A percentile compares a stretch with the other conserved stretches of the same genome.
Conservation (phyloP, 805 yeast genomes). For the Teunomyces tritomae region DNA sequence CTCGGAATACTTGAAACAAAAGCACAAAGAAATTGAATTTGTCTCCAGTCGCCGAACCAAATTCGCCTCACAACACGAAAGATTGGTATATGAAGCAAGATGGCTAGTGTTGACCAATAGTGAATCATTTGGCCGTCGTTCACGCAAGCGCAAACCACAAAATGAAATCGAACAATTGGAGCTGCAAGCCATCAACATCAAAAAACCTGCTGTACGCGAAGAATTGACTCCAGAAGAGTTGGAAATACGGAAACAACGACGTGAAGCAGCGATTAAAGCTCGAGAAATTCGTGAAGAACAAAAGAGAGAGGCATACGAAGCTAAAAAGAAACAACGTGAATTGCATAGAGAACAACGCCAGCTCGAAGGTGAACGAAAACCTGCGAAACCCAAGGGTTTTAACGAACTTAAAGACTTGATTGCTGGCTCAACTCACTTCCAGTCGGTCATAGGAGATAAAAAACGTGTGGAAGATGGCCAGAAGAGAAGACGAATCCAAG, state of each 20-base stretch:
- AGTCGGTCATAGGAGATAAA: constrained; percentile 39
- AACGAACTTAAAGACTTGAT: constrained; percentile 5
- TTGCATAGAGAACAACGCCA: neutral
- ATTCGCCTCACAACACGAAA: constrained; percentile 28
- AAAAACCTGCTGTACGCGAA: neutral
- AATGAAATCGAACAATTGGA: neutral
- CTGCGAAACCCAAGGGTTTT: neutral
- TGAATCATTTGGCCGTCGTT: neutral
- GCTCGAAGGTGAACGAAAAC: neutral
- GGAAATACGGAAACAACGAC: neutral
- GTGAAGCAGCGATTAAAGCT: neutral
- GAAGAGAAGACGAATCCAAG: constrained; percentile 30
- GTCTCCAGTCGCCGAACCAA: constrained; percentile 25
- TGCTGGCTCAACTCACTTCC: constrained; percentile 36
- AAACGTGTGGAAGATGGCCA: constrained; percentile 29
- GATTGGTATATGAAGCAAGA: constrained; percentile 37
- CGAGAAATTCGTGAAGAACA: constrained; percentile 4
- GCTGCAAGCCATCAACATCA: neutral
- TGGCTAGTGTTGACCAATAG: constrained; percentile 29
- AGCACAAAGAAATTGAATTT: constrained; percentile 21
- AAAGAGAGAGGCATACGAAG: neutral
- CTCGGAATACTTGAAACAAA: constrained; percentile 17
- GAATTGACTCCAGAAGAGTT: neutral
- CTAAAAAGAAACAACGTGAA: neutral
- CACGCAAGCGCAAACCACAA: neutral